Percentiles rank a stretch among this genome's conserved stretches.
phyloP scores from a whole-genome alignment of 1,139 yeast species.

The Suhomyces ambrosiae region DNA sequence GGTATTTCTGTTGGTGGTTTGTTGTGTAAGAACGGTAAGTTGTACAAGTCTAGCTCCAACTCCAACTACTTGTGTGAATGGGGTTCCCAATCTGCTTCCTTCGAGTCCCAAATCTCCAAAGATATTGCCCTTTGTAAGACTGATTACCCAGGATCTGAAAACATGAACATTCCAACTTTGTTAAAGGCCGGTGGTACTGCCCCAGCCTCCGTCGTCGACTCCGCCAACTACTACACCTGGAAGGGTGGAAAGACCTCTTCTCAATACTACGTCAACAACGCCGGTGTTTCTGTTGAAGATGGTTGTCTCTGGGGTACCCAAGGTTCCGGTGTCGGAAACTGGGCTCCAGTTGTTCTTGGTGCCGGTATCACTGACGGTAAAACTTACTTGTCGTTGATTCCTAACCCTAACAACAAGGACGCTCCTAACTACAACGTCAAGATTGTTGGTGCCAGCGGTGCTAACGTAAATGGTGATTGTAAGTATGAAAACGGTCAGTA shows the following conservation, averaged over 20 bases:
- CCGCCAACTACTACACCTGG: conserved; percentile 65
- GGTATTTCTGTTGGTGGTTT: conserved; percentile 85
- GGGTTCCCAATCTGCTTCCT: conserved; percentile 67
- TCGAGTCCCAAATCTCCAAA: conserved; percentile 55
- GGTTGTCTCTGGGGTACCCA: conserved; percentile 78
- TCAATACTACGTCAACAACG: conserved; percentile 80
- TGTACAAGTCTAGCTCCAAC: conserved; percentile 66
- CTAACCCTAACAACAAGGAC: conserved; percentile 72
- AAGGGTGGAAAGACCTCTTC: conserved; percentile 67
- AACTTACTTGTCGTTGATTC: conserved; percentile 74
- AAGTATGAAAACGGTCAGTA: conserved; percentile 63
- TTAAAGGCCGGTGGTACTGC: conserved; percentile 59
- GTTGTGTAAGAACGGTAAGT: conserved; percentile 65
- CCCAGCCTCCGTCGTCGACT: conserved; percentile 68
- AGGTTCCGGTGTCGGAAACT: conserved; percentile 73
- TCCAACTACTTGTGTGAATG: conserved; percentile 71
- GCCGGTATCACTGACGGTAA: conserved; percentile 67
- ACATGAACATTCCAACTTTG: conserved; percentile 80
- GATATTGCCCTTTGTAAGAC: conserved; percentile 81
- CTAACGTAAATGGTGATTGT: conserved; percentile 62
- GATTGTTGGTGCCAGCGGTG: conserved; percentile 59
- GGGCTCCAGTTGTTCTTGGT: conserved; percentile 82
- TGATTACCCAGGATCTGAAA: conserved; percentile 88
- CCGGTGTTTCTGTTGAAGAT: conserved; percentile 71
- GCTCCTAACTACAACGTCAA: conserved; percentile 69